phyloP scores from a whole-genome alignment of 768 basidiomycete genomes.

The Lentinula aciculospora region DNA sequence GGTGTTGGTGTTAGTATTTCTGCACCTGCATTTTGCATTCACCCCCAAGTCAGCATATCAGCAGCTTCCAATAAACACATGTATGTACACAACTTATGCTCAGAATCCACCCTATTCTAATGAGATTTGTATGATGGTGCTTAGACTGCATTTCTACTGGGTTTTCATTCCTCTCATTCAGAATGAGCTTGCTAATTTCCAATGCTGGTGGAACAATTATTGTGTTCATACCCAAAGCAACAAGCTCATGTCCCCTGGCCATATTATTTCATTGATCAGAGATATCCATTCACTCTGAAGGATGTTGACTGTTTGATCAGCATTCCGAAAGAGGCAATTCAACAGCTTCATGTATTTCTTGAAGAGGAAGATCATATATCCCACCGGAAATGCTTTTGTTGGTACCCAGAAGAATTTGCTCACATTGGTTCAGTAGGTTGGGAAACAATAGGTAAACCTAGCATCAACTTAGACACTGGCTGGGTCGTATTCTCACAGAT shows the following conservation, averaged over 20 bases:
- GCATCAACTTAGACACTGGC: neutral
- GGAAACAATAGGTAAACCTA: neutral
- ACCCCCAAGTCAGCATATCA: too few species aligned
- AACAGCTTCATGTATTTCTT: slow-evolving; percentile 2
- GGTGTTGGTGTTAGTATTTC: too few species aligned
- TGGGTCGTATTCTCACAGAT: neutral
- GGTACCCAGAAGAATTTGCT: neutral
- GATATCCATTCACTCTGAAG: slow-evolving; percentile 7
- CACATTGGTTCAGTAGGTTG: neutral
- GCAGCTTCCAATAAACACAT: slow-evolving; percentile 2
- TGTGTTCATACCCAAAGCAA: slow-evolving; percentile 12
- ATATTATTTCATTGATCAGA: slow-evolving; percentile 8
- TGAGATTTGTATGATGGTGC: neutral
- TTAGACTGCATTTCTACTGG: neutral
- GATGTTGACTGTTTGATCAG: slow-evolving; percentile 11
- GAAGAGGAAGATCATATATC: neutral
- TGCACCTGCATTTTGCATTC: too few species aligned
- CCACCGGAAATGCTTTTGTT: neutral
- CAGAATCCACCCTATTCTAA: neutral
- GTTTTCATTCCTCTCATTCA: too few species aligned
- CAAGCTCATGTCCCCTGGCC: slow-evolving; percentile 17
- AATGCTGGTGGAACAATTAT: slow-evolving; percentile 17
- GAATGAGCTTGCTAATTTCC: slow-evolving; percentile 12
- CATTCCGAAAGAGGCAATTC: slow-evolving; percentile 9
- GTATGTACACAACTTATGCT: neutral